A percentile compares a stretch with the other conserved stretches of the same genome.
These are phyloP conservation scores for Vitis labrusca DNA, from an alignment of 164 flowering plant species.

Conservation along the genomic window DNA sequence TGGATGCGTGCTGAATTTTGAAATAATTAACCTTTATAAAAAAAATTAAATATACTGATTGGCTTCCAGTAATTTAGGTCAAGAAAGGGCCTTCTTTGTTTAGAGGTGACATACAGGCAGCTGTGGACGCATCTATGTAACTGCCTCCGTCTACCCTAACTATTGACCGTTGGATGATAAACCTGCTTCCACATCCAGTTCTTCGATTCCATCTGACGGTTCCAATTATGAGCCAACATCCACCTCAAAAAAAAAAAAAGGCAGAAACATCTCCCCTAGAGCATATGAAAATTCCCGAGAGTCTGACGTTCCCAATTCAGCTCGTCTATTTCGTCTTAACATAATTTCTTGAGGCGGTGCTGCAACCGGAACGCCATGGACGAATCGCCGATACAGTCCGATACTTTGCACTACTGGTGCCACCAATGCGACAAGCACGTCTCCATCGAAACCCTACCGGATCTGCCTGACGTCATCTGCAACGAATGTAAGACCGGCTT, in stretches of 20 bases:
- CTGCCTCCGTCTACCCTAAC: too few species aligned
- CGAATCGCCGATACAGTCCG: slow-evolving; percentile 39
- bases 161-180: not conserved
- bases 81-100: too few species aligned
- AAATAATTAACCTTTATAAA: too few species aligned
- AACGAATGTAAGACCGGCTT: slow-evolving; percentile 70
- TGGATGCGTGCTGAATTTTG: too few species aligned
- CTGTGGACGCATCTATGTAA: too few species aligned
- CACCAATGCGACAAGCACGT: slow-evolving; percentile 77
- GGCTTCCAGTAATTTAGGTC: too few species aligned
- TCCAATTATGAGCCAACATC: not conserved
- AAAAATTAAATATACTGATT: too few species aligned
- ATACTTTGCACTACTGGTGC: slow-evolving; percentile 59
- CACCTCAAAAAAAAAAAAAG: not conserved
- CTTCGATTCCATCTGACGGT: slow-evolving; percentile 2
- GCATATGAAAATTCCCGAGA: not conserved
- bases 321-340: too few species aligned
- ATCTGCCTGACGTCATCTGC: slow-evolving; percentile 57
- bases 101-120: too few species aligned
- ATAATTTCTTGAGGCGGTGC: too few species aligned
- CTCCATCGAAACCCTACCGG: slow-evolving; percentile 54
- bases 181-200: not conserved
- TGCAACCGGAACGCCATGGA: slow-evolving; percentile 34
- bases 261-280: not conserved
- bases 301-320: too few species aligned